phyloP scores from a whole-genome alignment of 108 stramenopile species.

The Aurantiochytrium sp. region DNA sequence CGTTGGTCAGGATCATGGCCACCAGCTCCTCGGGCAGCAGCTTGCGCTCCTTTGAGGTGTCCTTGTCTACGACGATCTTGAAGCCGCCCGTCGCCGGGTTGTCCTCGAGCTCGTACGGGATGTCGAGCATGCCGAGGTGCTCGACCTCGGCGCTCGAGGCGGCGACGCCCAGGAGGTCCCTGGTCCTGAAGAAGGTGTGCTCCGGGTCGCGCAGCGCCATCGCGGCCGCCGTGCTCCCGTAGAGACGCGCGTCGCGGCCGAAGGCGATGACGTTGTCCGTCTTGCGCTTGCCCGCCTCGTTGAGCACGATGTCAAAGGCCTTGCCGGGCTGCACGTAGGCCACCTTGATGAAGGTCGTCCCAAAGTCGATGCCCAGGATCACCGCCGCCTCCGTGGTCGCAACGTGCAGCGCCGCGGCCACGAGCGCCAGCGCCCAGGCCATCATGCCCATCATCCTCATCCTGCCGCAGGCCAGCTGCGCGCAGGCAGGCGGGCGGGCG shows the following conservation, averaged over 20 bases:
- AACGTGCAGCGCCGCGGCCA: neutral
- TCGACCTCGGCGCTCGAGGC: slow-evolving; percentile 70
- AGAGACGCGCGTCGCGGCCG: slow-evolving; percentile 83
- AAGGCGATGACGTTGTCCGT: slow-evolving; percentile 95
- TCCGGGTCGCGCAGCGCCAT: slow-evolving; percentile 86
- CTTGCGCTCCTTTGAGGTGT: slow-evolving; percentile 57
- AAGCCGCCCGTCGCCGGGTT: neutral
- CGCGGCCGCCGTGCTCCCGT: slow-evolving; percentile 82
- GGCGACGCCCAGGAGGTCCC: slow-evolving; percentile 75
- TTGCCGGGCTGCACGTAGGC: slow-evolving; percentile 91
- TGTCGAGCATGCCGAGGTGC: slow-evolving; percentile 42
- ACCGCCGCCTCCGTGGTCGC: neutral
- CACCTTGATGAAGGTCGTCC: slow-evolving; percentile 96
- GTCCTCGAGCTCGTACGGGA: slow-evolving; percentile 29
- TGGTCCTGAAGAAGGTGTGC: slow-evolving; percentile 69
- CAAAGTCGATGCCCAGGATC: slow-evolving; percentile 93
- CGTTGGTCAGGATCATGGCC: slow-evolving; percentile 90
- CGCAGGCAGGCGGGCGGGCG: too few relatives aligned
- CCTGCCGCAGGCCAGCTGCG: too few relatives aligned
- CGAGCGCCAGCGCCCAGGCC: neutral
- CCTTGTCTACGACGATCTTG: neutral
- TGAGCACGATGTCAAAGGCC: slow-evolving; percentile 87
- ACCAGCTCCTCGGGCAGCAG: slow-evolving; percentile 93
- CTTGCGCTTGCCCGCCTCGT: slow-evolving; percentile 95
- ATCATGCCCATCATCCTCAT: neutral